Evolutionary conservation across 331 rosid genomes (phyloP).

Genomic region (Rosa hybrid): DNA sequence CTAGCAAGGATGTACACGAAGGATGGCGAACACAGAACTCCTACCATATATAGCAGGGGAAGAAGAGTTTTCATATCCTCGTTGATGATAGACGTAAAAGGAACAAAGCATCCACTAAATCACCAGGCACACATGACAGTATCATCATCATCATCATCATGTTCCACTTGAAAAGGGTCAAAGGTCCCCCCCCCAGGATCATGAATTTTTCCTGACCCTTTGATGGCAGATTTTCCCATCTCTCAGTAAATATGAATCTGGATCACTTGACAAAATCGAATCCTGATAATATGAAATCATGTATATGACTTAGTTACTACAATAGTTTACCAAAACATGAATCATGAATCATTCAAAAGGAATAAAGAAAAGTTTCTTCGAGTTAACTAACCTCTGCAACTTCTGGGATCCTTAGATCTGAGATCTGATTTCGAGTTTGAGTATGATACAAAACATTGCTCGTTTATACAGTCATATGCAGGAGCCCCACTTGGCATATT

Average conservation of each 20-base stretch:
- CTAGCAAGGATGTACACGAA: background rate
- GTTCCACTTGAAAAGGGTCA: background rate
- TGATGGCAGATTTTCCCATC: background rate
- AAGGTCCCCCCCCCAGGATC: conserved; percentile 4
- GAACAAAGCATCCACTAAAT: background rate
- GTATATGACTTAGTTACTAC: background rate
- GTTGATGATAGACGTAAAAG: background rate
- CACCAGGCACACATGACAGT: background rate
- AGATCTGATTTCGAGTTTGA: background rate
- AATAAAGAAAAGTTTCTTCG: background rate
- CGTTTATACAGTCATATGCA: background rate
- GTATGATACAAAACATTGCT: background rate
- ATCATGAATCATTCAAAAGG: background rate
- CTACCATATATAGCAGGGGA: background rate
- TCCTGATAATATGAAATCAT: background rate
- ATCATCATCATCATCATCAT: background rate
- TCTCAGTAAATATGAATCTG: background rate
- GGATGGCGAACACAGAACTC: background rate
- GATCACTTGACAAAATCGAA: background rate
- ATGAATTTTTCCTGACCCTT: background rate
- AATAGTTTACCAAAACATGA: background rate
- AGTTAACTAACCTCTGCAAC: background rate
- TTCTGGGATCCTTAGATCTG: background rate
- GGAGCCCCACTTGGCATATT: background rate
- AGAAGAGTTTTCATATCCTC: background rate